Percentiles rank a stretch among this genome's conserved stretches.
Conservation (phyloP, 306 rosid species). For the Castanea mollissima region DNA sequence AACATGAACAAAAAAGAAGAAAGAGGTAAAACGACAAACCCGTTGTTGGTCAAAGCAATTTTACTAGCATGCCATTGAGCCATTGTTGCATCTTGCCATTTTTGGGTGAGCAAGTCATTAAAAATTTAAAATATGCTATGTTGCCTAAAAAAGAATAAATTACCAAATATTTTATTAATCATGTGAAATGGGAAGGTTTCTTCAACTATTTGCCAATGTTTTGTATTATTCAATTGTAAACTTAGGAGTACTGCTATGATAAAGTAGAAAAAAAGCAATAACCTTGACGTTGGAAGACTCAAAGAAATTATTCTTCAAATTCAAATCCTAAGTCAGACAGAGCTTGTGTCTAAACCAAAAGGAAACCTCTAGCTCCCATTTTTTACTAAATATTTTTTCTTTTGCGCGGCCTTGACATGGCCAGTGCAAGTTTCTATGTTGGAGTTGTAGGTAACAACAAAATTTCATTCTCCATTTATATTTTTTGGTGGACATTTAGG, state of each 20-base stretch:
- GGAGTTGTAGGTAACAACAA: constrained; percentile 33
- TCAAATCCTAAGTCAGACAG: background rate
- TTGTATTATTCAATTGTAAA: background rate
- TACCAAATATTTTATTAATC: background rate
- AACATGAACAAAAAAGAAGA: no score
- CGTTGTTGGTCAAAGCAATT: no score
- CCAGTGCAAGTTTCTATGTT: constrained; percentile 6
- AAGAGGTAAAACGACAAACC: no score
- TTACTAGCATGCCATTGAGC: background rate
- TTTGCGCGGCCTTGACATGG: background rate
- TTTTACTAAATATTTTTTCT: background rate
- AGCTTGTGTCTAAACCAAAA: background rate
- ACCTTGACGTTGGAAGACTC: background rate
- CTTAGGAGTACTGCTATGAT: background rate
- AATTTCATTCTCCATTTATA: background rate
- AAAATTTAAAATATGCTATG: background rate
- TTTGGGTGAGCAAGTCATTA: background rate
- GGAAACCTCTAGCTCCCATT: background rate
- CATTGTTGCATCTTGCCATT: background rate
- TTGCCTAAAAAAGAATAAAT: background rate
- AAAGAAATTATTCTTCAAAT: background rate
- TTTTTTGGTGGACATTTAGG: background rate
- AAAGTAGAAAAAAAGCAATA: background rate
- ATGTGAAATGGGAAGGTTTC: background rate
- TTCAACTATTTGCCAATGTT: background rate